A percentile compares a stretch with the other conserved stretches of the same genome.
Conservation (phyloP, 2,329 filamentous ascomycete species). For the Fusarium abutilonis region DNA sequence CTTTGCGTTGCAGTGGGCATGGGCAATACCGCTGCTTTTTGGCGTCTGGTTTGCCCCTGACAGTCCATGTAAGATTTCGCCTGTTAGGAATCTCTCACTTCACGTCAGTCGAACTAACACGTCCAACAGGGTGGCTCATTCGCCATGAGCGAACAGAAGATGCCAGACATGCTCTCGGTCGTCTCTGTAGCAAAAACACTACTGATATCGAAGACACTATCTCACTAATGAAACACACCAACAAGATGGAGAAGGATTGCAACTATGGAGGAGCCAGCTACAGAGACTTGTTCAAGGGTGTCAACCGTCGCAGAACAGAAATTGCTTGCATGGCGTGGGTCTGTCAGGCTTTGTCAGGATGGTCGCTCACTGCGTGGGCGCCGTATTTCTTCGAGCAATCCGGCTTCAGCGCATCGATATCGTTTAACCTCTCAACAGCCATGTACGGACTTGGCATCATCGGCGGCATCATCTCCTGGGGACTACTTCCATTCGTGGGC, state of each 20-base stretch:
- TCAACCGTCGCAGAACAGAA: conserved; percentile 45
- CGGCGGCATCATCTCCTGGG: conserved; percentile 54
- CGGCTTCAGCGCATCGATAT: conserved; percentile 50
- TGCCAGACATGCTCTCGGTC: conserved; percentile 47
- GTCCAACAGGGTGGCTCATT: conserved; percentile 49
- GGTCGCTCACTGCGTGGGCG: conserved; percentile 33
- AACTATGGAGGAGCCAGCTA: conserved; percentile 48
- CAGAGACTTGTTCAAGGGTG: conserved; percentile 36
- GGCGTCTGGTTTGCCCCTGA: conserved; percentile 53
- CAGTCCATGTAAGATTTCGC: conserved; percentile 48
- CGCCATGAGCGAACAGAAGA: conserved; percentile 48
- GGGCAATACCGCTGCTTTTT: conserved; percentile 51
- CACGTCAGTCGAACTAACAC: background rate
- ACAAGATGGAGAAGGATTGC: conserved; percentile 54
- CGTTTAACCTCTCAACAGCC: conserved; percentile 54
- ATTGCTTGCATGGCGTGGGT: conserved; percentile 45
- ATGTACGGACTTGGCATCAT: conserved; percentile 54
- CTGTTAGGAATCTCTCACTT: background rate
- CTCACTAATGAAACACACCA: conserved; percentile 54
- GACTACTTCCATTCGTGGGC: conserved; percentile 52
- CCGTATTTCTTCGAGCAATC: conserved; percentile 57
- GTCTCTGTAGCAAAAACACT: conserved; percentile 46
- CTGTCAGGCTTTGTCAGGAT: conserved; percentile 43
- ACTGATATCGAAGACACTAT: conserved; percentile 57
- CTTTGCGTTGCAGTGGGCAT: conserved; percentile 56